Evolutionary conservation across 2,329 filamentous ascomycete species (phyloP).

Genomic region (Ophiostoma ulmi): DNA sequence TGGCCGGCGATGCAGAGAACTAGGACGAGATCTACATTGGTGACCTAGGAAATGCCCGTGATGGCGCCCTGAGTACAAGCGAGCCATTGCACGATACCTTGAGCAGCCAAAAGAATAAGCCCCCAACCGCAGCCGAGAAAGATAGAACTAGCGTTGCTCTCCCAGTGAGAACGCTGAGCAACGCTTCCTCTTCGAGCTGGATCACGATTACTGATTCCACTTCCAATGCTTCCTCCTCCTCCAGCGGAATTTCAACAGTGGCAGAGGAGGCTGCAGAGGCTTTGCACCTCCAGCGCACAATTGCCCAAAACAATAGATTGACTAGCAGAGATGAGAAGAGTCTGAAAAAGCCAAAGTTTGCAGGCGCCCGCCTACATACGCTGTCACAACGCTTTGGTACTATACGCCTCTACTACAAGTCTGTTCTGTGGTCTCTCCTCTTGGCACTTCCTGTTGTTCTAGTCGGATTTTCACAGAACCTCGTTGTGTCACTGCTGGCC

Average conservation of each 20-base stretch:
- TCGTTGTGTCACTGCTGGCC: conserved; percentile 29
- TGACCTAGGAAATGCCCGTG: neutral
- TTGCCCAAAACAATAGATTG: neutral
- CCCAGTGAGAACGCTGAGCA: neutral
- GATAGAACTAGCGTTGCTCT: neutral
- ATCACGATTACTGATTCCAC: neutral
- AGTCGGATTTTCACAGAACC: conserved; percentile 29
- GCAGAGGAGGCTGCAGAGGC: neutral
- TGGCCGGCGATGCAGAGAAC: conserved; percentile 4
- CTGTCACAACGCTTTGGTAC: neutral
- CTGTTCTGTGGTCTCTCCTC: conserved; percentile 26
- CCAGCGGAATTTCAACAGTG: neutral
- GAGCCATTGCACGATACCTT: no score
- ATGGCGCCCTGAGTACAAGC: neutral
- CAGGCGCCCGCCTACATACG: neutral
- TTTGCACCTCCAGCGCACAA: neutral
- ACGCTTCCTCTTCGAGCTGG: neutral
- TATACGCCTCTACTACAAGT: conserved; percentile 22
- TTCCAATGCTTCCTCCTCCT: neutral
- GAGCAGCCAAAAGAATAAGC: neutral
- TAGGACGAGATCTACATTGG: conserved; percentile 20
- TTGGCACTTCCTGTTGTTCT: conserved; percentile 28
- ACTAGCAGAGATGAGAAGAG: conserved; percentile 6
- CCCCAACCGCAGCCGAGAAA: neutral
- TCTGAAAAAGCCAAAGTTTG: neutral